phyloP scores from a whole-genome alignment of 345 rosid genomes.

The Corymbia maculata region DNA sequence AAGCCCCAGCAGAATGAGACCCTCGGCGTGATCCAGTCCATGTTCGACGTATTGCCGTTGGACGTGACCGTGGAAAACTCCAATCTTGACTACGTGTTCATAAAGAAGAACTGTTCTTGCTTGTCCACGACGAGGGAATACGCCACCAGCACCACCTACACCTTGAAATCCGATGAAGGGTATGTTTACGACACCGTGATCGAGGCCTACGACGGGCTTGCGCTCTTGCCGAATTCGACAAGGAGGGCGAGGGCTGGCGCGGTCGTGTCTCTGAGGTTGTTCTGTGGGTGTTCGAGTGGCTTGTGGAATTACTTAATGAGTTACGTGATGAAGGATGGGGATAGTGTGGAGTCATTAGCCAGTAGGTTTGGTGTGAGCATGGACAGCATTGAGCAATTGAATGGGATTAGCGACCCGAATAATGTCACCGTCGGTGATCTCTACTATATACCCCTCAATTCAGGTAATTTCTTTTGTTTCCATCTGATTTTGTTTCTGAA shows the following conservation, averaged over 20 bases:
- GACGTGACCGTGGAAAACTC: constrained; percentile 49
- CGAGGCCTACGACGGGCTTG: constrained; percentile 76
- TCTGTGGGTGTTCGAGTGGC: constrained; percentile 93
- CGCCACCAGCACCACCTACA: constrained; percentile 67
- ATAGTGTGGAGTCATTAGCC: constrained; percentile 71
- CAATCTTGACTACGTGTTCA: constrained; percentile 42
- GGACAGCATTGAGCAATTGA: constrained; percentile 68
- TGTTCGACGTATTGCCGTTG: constrained; percentile 70
- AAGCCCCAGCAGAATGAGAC: constrained; percentile 55
- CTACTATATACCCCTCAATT: constrained; percentile 74
- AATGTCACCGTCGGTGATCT: constrained; percentile 69
- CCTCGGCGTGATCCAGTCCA: constrained; percentile 62
- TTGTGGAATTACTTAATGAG: constrained; percentile 95
- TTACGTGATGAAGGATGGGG: constrained; percentile 68
- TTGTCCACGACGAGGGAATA: constrained; percentile 44
- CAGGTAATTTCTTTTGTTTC: constrained; percentile 35
- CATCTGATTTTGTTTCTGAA: background rate
- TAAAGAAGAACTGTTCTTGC: constrained; percentile 91
- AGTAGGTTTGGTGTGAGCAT: constrained; percentile 92
- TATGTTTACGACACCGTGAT: constrained; percentile 42
- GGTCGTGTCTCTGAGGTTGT: constrained; percentile 71
- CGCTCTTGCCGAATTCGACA: constrained; percentile 38
- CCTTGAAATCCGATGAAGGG: constrained; percentile 54
- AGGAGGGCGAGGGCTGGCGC: constrained; percentile 49
- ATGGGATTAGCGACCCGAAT: constrained; percentile 72